Base-by-base conservation (phyloP, 1,139 yeast genomes). In the Barnettozyma hawaiiensis region DNA sequence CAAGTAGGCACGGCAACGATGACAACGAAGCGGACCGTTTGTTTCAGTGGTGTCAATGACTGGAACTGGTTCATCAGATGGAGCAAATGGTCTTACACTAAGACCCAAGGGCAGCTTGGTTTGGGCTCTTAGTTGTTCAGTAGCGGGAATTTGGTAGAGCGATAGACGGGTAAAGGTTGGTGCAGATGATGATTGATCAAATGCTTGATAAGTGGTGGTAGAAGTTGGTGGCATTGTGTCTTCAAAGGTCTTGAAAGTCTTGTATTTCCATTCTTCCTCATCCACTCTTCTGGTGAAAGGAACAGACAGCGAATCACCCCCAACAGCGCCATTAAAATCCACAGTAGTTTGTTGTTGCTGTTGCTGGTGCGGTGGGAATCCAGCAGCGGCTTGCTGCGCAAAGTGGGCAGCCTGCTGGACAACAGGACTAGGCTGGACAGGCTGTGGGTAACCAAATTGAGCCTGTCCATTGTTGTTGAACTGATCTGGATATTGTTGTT, bases 1-100 rank as follows among this genome's bases (percentile, higher is more conserved):
- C 52, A 89, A 73, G 62, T 89, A 92, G 1, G 96, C 76, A 46
- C 97, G 76, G 64, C 99, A 92, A 46, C 98, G 80, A 51, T 78
- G 76, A 64, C 98, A 92, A 55, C 99, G 75, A 29, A 95, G 81
- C 1, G 96, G 96, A 1, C 89, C 86, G 2, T 70, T 71, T 31
- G 69, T 61, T 5, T 61, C 58, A 5, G 73, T 60, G 65, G 83
- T 76, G 53, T 85, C 92, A 6, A 82, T 81, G 7, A 73, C 72
- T 0, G 95, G 95, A 3, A 89, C 75, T 0, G 76, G 71, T 7
- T 69, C 37, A 67, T 61, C 16, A 26, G 64, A 54, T 15, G 78
- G 78, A 1, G 96, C 95, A 68, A 92, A 87, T 4, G 98, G 98
- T 41, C 89, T 76, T 14, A 89, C 67, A 2, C 87, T 72, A 45